Evolutionary conservation across 108 stramenopile species (phyloP).

Genomic region (Schizochytrium sp.): DNA sequence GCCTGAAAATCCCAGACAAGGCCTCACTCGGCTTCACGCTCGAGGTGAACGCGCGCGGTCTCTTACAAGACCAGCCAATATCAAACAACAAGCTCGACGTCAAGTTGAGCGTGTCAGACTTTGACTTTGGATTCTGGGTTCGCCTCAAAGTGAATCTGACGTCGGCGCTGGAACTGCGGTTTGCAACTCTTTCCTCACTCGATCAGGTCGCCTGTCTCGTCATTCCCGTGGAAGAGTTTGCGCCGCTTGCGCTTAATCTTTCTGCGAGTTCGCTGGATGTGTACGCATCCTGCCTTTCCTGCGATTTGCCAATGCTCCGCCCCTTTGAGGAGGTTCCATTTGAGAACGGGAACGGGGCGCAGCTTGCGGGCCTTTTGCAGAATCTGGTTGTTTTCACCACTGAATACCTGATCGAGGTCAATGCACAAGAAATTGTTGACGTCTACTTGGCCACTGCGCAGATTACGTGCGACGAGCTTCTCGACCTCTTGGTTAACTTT

Average conservation of each 20-base stretch:
- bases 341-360: neutral
- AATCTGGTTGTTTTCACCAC: neutral
- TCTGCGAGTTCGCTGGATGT: neutral
- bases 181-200: neutral
- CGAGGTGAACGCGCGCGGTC: neutral
- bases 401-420: neutral
- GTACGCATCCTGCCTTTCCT: neutral
- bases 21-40: neutral
- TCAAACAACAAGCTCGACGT: neutral
- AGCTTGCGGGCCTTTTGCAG: neutral
- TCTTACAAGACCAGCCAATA: neutral
- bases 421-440: neutral
- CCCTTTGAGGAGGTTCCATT: neutral
- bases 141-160: neutral
- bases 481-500: neutral
- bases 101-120: neutral
- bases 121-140: neutral
- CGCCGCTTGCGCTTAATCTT: neutral
- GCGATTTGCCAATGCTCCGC: neutral
- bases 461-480: neutral
- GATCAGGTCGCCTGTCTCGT: neutral
- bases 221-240: neutral
- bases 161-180: neutral
- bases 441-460: neutral
- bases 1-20: neutral